A percentile compares a stretch with the other conserved stretches of the same genome.
These are phyloP conservation scores for Daedaleopsis sinensis DNA, from an alignment of 768 basidiomycete species.

Conservation along the genomic window DNA sequence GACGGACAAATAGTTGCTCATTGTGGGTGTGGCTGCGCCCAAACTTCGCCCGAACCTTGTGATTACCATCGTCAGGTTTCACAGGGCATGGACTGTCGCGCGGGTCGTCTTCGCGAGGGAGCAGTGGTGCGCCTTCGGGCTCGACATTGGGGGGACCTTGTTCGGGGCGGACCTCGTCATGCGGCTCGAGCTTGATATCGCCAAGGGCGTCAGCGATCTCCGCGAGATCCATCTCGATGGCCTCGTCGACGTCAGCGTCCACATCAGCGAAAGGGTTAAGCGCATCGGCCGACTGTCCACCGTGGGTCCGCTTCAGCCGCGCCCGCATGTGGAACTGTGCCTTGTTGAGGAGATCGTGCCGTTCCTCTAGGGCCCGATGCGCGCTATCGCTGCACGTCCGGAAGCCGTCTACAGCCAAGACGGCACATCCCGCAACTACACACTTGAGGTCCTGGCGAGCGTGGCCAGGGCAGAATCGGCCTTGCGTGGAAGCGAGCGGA, in stretches of 20 bases:
- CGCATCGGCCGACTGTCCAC: background rate
- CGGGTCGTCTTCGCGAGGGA: too few species aligned
- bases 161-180: too few species aligned
- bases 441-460: too few species aligned
- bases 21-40: slow-evolving; percentile 30
- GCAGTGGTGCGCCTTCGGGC: too few species aligned
- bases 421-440: too few species aligned
- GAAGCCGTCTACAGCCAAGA: background rate
- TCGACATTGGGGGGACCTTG: too few species aligned
- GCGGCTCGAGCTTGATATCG: too few species aligned
- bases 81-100: too few species aligned
- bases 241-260: background rate
- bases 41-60: slow-evolving; percentile 21
- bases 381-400: background rate
- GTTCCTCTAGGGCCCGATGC: background rate
- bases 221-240: background rate
- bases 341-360: background rate
- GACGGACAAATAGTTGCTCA: slow-evolving; percentile 30
- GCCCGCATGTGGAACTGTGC: background rate
- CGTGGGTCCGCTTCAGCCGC: background rate
- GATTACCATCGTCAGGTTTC: background rate
- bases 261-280: background rate
- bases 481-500: too few species aligned
- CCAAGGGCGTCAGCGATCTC: too few species aligned
- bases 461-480: too few species aligned